A percentile compares a stretch with the other conserved stretches of the same genome.
Conservation (phyloP, 768 basidiomycete genomes). For the Strobilomyces echinocephalus region DNA sequence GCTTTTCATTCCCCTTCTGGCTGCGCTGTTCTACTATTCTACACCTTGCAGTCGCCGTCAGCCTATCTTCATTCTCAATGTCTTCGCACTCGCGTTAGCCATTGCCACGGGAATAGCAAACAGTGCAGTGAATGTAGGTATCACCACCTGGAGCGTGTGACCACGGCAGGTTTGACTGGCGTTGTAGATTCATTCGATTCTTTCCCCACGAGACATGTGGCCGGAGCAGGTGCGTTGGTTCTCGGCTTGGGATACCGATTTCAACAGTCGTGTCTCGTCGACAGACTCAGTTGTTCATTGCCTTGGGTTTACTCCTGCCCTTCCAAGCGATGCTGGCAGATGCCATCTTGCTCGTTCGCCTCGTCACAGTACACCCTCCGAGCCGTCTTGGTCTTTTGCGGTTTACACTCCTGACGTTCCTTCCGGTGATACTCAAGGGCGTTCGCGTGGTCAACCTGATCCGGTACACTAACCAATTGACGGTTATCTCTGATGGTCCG, state of each 20-base stretch:
- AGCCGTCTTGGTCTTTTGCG: not conserved
- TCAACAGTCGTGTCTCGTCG: too few relatives aligned
- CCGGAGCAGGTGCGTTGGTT: too few relatives aligned
- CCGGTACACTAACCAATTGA: too few relatives aligned
- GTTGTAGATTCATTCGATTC: too few relatives aligned
- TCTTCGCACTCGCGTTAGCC: not conserved
- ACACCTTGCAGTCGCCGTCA: not conserved
- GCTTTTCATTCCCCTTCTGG: not conserved
- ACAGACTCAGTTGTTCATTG: too few relatives aligned
- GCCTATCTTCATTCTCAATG: not conserved
- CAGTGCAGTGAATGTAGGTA: not conserved
- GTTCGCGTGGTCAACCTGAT: not conserved
- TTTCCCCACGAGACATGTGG: too few relatives aligned
- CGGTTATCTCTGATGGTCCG: too few relatives aligned
- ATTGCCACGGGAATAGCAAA: not conserved
- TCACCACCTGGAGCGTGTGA: not conserved
- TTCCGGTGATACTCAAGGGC: not conserved
- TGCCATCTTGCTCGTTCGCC: not conserved
- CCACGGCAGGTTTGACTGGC: too few relatives aligned
- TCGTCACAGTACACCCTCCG: not conserved
- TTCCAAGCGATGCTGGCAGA: not conserved
- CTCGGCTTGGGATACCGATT: too few relatives aligned
- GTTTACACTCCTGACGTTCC: not conserved
- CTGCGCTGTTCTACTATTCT: not conserved
- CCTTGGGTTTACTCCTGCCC: not conserved